A percentile compares a stretch with the other conserved stretches of the same genome.
phyloP scores from a whole-genome alignment of 306 rosid genomes.

The Sindora glabra region DNA sequence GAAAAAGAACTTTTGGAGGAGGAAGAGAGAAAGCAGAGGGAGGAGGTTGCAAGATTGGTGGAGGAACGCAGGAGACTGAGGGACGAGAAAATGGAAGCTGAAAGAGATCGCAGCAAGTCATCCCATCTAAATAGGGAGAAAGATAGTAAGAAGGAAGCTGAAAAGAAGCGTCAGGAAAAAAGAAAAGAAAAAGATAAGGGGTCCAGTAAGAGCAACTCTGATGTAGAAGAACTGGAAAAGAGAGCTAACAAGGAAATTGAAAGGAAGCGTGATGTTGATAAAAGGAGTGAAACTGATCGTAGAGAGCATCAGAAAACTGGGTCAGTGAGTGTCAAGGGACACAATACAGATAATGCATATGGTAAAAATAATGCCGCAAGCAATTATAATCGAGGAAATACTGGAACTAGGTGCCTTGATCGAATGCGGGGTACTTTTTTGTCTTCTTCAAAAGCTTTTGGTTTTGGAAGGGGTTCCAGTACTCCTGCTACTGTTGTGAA shows the following conservation, averaged over 20 bases:
- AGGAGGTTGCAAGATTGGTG: conserved; percentile 95
- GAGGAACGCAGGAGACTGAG: conserved; percentile 91
- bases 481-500: conserved; percentile 41
- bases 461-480: conserved; percentile 71
- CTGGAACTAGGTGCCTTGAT: conserved; percentile 86
- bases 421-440: conserved; percentile 85
- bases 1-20: conserved; percentile 93
- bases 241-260: conserved; percentile 76
- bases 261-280: conserved; percentile 61
- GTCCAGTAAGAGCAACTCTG: conserved; percentile 96
- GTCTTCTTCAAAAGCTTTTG: conserved; percentile 87
- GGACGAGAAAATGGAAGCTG: conserved; percentile 85
- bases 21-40: conserved; percentile 97
- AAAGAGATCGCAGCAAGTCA: conserved; percentile 55
- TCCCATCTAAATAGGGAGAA: conserved; percentile 47
- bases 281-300: conserved; percentile 57
- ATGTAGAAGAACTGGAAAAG: conserved; percentile 84
- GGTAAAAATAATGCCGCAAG: conserved; percentile 40
- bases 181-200: conserved; percentile 82
- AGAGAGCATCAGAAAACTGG: conserved; percentile 58
- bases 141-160: conserved; percentile 70
- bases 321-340: conserved; percentile 50
- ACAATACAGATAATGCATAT: conserved; percentile 40
- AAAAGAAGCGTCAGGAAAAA: conserved; percentile 79
- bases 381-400: conserved; percentile 49